Evolutionary conservation across 1,284 basidiomycete species (phyloP), one percentile per base, ranked within the genome.

Genomic region (Paramarasmius palmivorus): DNA sequence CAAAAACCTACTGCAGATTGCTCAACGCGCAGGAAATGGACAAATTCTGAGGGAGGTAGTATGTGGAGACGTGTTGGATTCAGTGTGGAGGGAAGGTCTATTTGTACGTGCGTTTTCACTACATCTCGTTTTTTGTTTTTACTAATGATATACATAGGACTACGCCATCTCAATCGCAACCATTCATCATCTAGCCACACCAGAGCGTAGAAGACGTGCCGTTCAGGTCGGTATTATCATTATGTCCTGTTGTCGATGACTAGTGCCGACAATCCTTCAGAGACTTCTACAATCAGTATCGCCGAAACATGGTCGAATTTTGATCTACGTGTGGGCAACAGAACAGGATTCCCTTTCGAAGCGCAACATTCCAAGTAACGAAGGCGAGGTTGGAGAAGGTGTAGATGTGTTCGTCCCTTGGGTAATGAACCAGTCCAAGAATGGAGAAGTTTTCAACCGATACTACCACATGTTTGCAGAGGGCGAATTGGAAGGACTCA

Each of bases 301-400:
- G 1, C 74, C 84, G 4, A 54, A 63, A 2, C 81, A 89, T 61
- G 89, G 93, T 9, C 84, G 93, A 6, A 79, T 95, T 54, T 76
- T 99, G 59, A 88, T 99, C 63, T 98, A 97, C 63, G 97, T 98
- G n/a, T 99, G 97, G 97, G 95, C 96, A 1, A 83, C 92, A 51
- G 95, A 98, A 65, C 97, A 99, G 73, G 93, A 96, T 54, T 79
- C 82, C 32, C 70, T 85, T 4, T 93, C 91, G 2, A 93, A 90
- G 65, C 78, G 93, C 20, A 71, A 71, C 60, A 81, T 93, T 23
- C 83, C 85, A 8, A 63, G 34, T 4, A 32, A n/a, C 46, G 49
- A n/a, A n/a, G n/a, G n/a, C n/a, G n/a, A 37, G 32, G 19, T 59
- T 37, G 67, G 61, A 23, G 58, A 53, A 39, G 73, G 78, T 23